Evolutionary conservation across 768 basidiomycete genomes (phyloP).

Genomic region (Flagelloscypha sp.): DNA sequence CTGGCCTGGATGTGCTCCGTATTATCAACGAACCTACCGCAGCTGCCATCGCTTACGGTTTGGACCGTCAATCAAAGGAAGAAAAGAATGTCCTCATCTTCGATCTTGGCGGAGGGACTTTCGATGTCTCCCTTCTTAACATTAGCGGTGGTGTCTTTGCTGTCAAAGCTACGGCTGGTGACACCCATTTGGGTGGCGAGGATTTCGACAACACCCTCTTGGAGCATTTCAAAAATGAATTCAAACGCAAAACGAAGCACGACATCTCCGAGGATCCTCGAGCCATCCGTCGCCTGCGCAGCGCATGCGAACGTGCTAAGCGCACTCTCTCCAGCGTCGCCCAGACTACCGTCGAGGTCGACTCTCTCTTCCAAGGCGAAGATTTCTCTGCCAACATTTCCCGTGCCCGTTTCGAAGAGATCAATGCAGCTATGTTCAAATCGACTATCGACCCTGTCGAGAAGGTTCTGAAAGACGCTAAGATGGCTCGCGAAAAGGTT

Average conservation of each 20-base stretch:
- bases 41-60: slow-evolving; percentile 98
- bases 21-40: slow-evolving; percentile 99
- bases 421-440: slow-evolving; percentile 92
- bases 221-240: slow-evolving; percentile 99
- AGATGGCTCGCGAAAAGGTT: slow-evolving; percentile 95
- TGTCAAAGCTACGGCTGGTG: slow-evolving; percentile 98
- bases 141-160: slow-evolving; percentile 98
- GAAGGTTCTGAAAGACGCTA: slow-evolving; percentile 97
- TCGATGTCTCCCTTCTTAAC: slow-evolving; percentile 98
- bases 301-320: slow-evolving; percentile 99
- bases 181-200: slow-evolving; percentile 99
- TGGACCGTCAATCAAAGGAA: slow-evolving; percentile 86
- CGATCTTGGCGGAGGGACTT: slow-evolving; percentile 99
- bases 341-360: slow-evolving; percentile 98
- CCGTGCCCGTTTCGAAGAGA: slow-evolving; percentile 99
- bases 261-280: slow-evolving; percentile 97
- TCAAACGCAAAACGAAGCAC: slow-evolving; percentile 94
- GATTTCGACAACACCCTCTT: slow-evolving; percentile 98
- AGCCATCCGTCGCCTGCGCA: slow-evolving; percentile 90
- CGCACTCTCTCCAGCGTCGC: slow-evolving; percentile 96
- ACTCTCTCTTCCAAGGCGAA: slow-evolving; percentile 96
- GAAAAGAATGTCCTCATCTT: slow-evolving; percentile 99
- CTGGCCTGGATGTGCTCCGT: slow-evolving; percentile 98
- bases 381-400: slow-evolving; percentile 99
- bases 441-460: slow-evolving; percentile 97